Percentiles rank a stretch among this genome's conserved stretches.
Evolutionary conservation across 805 yeast genomes (phyloP).

Genomic region (Barnettozyma pratensis): DNA sequence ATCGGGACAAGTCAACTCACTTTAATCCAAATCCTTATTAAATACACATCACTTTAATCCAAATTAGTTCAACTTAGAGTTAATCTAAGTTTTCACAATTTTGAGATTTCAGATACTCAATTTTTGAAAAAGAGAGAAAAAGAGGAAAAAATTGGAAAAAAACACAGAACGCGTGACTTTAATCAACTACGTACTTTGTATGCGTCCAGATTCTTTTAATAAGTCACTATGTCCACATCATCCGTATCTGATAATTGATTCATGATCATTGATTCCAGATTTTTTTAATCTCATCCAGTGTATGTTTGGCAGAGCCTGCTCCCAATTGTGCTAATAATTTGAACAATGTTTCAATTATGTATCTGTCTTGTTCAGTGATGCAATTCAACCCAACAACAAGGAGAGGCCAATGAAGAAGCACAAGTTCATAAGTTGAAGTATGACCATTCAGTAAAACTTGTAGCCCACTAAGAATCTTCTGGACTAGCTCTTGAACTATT

Average conservation of each 20-base stretch:
- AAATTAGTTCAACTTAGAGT: too few relatives aligned
- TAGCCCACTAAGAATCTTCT: conserved; percentile 23
- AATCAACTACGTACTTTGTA: too few relatives aligned
- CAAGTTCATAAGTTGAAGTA: conserved; percentile 18
- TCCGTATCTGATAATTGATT: conserved; percentile 8
- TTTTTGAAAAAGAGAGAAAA: too few relatives aligned
- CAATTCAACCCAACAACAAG: conserved; percentile 44
- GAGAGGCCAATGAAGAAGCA: conserved; percentile 55
- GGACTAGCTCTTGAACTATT: conserved; percentile 29
- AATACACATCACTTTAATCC: too few relatives aligned
- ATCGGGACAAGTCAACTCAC: too few relatives aligned
- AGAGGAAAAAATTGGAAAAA: too few relatives aligned
- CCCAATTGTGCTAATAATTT: conserved; percentile 35
- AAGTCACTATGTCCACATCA: conserved; percentile 22
- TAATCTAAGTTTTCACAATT: too few relatives aligned
- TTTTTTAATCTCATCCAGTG: conserved; percentile 24
- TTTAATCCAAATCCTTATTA: too few relatives aligned
- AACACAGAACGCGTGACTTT: too few relatives aligned
- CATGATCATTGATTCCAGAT: conserved; percentile 28
- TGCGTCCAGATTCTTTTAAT: conserved; percentile 8
- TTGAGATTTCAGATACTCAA: too few relatives aligned
- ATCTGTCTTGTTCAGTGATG: conserved; percentile 29
- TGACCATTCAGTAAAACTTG: conserved; percentile 21
- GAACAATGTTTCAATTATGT: conserved; percentile 36
- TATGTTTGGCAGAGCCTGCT: conserved; percentile 44